Conservation (phyloP, 352 stramenopile species). For the Pythium sp. region DNA sequence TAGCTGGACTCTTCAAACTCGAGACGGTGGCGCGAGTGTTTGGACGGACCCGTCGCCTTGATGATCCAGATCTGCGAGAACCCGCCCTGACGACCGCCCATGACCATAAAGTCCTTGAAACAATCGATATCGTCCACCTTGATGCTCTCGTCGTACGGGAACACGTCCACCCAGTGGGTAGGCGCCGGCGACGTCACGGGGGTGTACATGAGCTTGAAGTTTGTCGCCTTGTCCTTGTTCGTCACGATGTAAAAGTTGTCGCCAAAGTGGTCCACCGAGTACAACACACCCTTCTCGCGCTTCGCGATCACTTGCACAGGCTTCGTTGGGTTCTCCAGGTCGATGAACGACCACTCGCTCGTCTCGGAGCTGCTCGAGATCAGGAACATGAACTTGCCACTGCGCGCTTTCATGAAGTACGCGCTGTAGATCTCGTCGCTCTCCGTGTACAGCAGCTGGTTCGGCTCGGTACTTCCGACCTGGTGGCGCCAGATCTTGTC, state of each 20-base stretch:
- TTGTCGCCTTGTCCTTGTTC: slow-evolving; percentile 91
- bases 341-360: slow-evolving; percentile 84
- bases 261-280: slow-evolving; percentile 86
- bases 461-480: slow-evolving; percentile 64
- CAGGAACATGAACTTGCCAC: slow-evolving; percentile 92
- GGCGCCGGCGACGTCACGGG: slow-evolving; percentile 40
- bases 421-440: slow-evolving; percentile 93
- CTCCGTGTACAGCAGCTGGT: slow-evolving; percentile 94
- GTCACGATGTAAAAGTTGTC: slow-evolving; percentile 92
- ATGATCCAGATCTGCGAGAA: slow-evolving; percentile 88
- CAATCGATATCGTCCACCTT: slow-evolving; percentile 86
- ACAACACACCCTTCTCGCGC: slow-evolving; percentile 69
- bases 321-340: slow-evolving; percentile 49
- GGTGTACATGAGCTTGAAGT: slow-evolving; percentile 92
- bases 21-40: slow-evolving; percentile 57
- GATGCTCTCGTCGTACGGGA: slow-evolving; percentile 74
- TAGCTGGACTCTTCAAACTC: slow-evolving; percentile 91
- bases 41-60: slow-evolving; percentile 42
- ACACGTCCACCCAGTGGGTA: slow-evolving; percentile 87
- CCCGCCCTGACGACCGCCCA: slow-evolving; percentile 81
- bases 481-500: slow-evolving; percentile 93
- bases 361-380: slow-evolving; percentile 89
- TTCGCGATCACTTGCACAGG: slow-evolving; percentile 57
- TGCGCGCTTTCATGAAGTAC: slow-evolving; percentile 90
- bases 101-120: slow-evolving; percentile 88